Evolutionary conservation across 352 stramenopile genomes (phyloP), one percentile per base, ranked within the genome.

Genomic region (Vaucheria bursata): DNA sequence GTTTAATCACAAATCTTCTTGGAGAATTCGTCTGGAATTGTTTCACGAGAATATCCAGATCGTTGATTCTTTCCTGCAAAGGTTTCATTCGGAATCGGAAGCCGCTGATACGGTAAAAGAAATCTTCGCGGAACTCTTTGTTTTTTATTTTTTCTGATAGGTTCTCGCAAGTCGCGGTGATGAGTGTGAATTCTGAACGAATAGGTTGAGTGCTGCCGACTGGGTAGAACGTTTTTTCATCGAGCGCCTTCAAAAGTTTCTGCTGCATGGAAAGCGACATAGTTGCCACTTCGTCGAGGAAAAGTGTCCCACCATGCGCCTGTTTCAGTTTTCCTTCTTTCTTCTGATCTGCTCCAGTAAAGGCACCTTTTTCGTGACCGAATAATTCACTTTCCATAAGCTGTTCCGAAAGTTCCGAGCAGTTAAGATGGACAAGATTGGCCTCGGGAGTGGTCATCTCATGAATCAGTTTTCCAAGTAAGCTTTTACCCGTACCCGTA

Each of bases 371-470:
- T 59, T 18, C 45, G 25, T 59, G 45, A 18, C 45, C 45, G 25
- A 59, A 59, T 59, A 59, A 59, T 59, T 59, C 45, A 59, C 12
- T 18, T 59, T 59, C 45, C 45, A 59, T 18, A 59, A 59, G 45
- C 18, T 59, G 18, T 59, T 59, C 45, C 18, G 45, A 25, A 59
- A 59, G 18, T 18, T 18, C 45, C 18, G 45, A 59, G 25, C 45
- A 59, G 45, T 59, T 59, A 25, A 59, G n/a, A n/a, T n/a, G n/a
- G n/a, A n/a, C n/a, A n/a, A n/a, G n/a, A n/a, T n/a, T n/a, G n/a
- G n/a, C n/a, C n/a, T n/a, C n/a, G n/a, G n/a, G n/a, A n/a, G n/a
- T n/a, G n/a, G n/a, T n/a, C n/a, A n/a, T n/a, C n/a, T n/a, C n/a
- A n/a, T n/a, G n/a, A n/a, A n/a, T n/a, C n/a, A n/a, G n/a, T n/a